Percentiles rank a stretch among this genome's conserved stretches.
These are phyloP conservation scores for Taiwanofungus camphoratus DNA, from an alignment of 1,284 basidiomycete genomes.

Conservation along the genomic window DNA sequence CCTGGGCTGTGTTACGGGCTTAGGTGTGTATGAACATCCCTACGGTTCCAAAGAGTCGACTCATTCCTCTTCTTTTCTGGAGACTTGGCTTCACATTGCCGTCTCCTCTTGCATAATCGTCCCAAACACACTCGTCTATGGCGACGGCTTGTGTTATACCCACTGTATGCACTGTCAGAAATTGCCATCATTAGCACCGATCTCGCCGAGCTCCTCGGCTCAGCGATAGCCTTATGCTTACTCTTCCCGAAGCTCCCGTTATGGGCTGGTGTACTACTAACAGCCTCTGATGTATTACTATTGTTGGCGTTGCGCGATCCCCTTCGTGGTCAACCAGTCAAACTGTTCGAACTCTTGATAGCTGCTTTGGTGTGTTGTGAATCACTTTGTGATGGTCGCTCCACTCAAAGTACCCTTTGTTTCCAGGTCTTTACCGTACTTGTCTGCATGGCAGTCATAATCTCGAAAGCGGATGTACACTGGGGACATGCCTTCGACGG, in stretches of 20 bases:
- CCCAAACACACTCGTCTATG: constrained; percentile 55
- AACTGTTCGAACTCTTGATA: constrained; percentile 72
- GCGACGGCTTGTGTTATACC: constrained; percentile 66
- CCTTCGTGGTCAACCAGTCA: constrained; percentile 49
- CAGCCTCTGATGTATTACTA: constrained; percentile 79
- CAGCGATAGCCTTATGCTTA: constrained; percentile 74
- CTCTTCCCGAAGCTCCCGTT: constrained; percentile 78
- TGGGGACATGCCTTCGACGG: constrained; percentile 85
- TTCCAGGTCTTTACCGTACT: constrained; percentile 73
- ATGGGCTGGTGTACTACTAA: constrained; percentile 81
- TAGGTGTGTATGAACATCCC: constrained; percentile 37
- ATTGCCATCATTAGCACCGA: constrained; percentile 82
- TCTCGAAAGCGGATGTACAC: constrained; percentile 66
- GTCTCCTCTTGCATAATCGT: constrained; percentile 63
- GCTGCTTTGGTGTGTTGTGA: constrained; percentile 43
- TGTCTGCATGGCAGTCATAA: constrained; percentile 77
- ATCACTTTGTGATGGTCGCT: background rate
- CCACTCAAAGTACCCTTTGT: background rate
- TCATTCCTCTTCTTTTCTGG: constrained; percentile 5
- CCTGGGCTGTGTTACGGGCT: constrained; percentile 65
- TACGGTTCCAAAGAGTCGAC: constrained; percentile 1
- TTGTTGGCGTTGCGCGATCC: constrained; percentile 63
- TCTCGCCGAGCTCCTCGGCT: constrained; percentile 74
- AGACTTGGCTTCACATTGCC: constrained; percentile 74
- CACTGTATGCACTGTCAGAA: constrained; percentile 66